Evolutionary conservation across 495 filamentous ascomycete species (phyloP).

Genomic region (Talaromyces thailandensis): DNA sequence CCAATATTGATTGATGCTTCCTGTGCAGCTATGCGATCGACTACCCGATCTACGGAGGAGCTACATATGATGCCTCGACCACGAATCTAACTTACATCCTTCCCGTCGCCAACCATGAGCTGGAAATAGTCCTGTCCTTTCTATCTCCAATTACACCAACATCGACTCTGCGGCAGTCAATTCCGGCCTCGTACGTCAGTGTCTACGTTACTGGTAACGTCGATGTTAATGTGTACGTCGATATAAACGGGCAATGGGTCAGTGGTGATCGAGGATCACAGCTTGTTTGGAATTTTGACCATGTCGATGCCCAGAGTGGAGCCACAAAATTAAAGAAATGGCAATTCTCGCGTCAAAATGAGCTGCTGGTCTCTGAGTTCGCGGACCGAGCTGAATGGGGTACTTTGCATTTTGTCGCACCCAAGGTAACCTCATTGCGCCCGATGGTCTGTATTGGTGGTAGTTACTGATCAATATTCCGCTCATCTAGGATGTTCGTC

Average conservation of each 20-base stretch:
- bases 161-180: conserved; percentile 81
- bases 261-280: conserved; percentile 60
- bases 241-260: conserved; percentile 85
- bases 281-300: conserved; percentile 59
- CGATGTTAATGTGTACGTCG: conserved; percentile 75
- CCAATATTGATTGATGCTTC: neutral
- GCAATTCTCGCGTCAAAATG: conserved; percentile 52
- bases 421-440: conserved; percentile 30
- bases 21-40: conserved; percentile 50
- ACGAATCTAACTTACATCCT: conserved; percentile 85
- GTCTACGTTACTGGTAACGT: conserved; percentile 63
- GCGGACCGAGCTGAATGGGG: conserved; percentile 85
- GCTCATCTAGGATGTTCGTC: conserved; percentile 37
- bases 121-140: conserved; percentile 71
- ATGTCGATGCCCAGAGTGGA: conserved; percentile 22
- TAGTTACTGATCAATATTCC: neutral
- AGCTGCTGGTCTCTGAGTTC: conserved; percentile 67
- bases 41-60: conserved; percentile 65
- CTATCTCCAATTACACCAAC: conserved; percentile 89
- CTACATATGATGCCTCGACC: conserved; percentile 83
- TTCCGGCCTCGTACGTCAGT: conserved; percentile 80
- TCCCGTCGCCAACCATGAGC: conserved; percentile 29
- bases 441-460: neutral
- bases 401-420: conserved; percentile 67
- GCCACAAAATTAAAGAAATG: conserved; percentile 45